Percentiles rank a stretch among this genome's conserved stretches.
phyloP scores from a whole-genome alignment of 1,139 yeast species.

The Saccharomyces hybrid region DNA sequence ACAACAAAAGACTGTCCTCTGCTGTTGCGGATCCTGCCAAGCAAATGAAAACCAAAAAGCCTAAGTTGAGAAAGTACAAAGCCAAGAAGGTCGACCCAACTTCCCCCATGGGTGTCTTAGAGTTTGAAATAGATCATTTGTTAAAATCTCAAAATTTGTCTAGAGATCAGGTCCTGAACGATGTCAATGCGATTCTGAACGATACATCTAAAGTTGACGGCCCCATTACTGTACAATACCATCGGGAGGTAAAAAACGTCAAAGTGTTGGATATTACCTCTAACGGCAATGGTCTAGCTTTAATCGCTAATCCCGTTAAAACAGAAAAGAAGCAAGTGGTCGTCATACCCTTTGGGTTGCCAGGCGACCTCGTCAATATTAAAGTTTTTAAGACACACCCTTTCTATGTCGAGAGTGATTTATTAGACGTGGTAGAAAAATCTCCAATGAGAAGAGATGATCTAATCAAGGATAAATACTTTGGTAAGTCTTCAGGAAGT shows the following conservation, averaged over 20 bases:
- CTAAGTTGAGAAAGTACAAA: conserved; percentile 43
- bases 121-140: conserved; percentile 61
- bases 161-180: conserved; percentile 47
- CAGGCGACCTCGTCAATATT: conserved; percentile 70
- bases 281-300: conserved; percentile 71
- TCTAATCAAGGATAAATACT: conserved; percentile 60
- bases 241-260: conserved; percentile 54
- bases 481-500: conserved; percentile 83
- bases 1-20: background rate
- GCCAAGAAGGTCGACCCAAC: conserved; percentile 64
- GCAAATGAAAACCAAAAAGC: conserved; percentile 16
- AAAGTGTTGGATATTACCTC: conserved; percentile 53
- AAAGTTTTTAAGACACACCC: conserved; percentile 76
- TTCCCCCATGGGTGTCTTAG: conserved; percentile 73
- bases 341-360: conserved; percentile 77
- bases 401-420: conserved; percentile 65
- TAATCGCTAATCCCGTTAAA: conserved; percentile 51
- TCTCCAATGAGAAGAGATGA: conserved; percentile 48
- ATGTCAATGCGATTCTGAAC: conserved; percentile 57
- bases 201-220: conserved; percentile 42
- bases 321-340: conserved; percentile 36
- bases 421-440: conserved; percentile 43
- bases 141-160: conserved; percentile 39
- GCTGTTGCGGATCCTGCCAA: background rate
- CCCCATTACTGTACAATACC: conserved; percentile 35